Percentiles rank a stretch among this genome's conserved stretches.
phyloP scores from a whole-genome alignment of 768 basidiomycete genomes.

The Pleurotus ostreatus region DNA sequence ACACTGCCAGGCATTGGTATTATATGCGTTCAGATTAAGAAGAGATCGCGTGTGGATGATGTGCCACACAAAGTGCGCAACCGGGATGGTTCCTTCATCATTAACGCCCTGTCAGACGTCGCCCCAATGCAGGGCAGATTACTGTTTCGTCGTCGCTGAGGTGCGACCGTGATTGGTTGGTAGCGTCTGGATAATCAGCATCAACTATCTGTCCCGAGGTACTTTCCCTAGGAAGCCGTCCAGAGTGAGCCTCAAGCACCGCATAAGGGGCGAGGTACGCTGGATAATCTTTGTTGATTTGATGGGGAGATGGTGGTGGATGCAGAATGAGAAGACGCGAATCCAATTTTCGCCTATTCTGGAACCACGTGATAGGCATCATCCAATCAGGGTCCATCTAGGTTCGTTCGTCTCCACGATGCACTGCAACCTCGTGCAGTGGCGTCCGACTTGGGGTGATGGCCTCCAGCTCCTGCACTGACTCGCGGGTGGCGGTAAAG shows the following conservation, averaged over 20 bases:
- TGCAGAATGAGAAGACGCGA: not conserved
- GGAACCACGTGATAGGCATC: not conserved
- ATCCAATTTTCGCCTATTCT: not conserved
- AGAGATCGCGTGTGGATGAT: slow-evolving; percentile 4
- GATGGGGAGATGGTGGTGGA: not conserved
- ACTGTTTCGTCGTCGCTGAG: slow-evolving; percentile 3
- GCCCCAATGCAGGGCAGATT: not conserved
- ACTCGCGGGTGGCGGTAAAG: no score
- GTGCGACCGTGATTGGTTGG: not conserved
- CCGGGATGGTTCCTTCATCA: not conserved
- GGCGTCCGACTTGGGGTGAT: no score
- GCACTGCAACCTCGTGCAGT: no score
- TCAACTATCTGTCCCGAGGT: not conserved
- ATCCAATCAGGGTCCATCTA: no score
- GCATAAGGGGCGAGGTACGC: no score
- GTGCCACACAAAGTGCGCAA: slow-evolving; percentile 2
- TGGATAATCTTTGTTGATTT: not conserved
- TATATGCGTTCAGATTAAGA: not conserved
- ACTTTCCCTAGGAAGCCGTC: no score
- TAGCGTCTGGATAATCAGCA: not conserved
- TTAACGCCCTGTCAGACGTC: slow-evolving; percentile 1
- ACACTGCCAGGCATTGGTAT: not conserved
- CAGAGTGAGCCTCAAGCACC: not conserved
- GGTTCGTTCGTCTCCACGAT: no score
- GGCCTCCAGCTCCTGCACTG: no score